Evolutionary conservation across 2,329 filamentous ascomycete genomes (phyloP).

Genomic region (Xylaria sp.): DNA sequence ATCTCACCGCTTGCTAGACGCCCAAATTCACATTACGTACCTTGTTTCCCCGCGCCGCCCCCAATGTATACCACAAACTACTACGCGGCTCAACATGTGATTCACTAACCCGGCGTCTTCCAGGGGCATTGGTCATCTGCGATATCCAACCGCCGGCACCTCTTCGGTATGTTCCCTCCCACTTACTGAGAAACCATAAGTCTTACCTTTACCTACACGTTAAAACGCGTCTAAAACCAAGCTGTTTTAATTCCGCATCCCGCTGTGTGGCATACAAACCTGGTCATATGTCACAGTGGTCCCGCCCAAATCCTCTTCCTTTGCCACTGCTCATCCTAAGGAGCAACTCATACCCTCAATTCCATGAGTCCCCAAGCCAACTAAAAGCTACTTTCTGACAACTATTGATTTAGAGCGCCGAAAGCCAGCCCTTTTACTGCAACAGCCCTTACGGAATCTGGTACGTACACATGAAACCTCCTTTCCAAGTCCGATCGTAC

Average conservation of each 20-base stretch:
- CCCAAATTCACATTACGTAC: background rate
- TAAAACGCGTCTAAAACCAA: no score
- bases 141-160: constrained; percentile 79
- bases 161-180: constrained; percentile 51
- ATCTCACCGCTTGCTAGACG: background rate
- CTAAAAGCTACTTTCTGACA: no score
- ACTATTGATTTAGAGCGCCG: constrained; percentile 43
- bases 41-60: no score
- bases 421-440: constrained; percentile 82
- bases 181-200: no score
- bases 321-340: background rate
- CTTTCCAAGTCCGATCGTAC: background rate
- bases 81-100: background rate
- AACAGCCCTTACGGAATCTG: constrained; percentile 77
- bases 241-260: no score
- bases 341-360: background rate
- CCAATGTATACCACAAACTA: no score
- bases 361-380: no score
- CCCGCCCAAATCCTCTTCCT: no score
- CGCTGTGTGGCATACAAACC: background rate
- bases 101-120: constrained; percentile 1
- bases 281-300: background rate
- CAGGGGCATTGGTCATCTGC: constrained; percentile 64
- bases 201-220: background rate
- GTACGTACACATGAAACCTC: constrained; percentile 7